Conservation (phyloP, 306 rosid species). For the Sophora flavescens region DNA sequence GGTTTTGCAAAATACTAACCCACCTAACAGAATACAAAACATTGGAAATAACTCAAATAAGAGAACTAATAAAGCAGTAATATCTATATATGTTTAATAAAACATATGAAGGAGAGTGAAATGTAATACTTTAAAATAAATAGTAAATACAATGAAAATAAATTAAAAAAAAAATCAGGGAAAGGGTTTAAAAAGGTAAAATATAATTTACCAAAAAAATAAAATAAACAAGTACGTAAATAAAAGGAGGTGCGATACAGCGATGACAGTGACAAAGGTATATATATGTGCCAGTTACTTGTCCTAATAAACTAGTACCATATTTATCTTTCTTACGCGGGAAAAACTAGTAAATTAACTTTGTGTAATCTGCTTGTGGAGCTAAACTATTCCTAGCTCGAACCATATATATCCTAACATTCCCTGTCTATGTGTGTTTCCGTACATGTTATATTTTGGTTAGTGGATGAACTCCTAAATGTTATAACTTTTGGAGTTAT, state of each 20-base stretch:
- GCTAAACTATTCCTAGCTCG: slow-evolving; percentile 24
- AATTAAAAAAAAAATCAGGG: not conserved
- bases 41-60: slow-evolving; percentile 29
- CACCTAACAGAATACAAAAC: not conserved
- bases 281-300: slow-evolving; percentile 21
- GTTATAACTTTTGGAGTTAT: slow-evolving; percentile 40
- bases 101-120: not conserved
- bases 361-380: slow-evolving; percentile 32
- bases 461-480: slow-evolving; percentile 31
- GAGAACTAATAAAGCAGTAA: not conserved
- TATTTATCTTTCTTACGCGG: slow-evolving; percentile 19
- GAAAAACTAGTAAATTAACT: slow-evolving; percentile 13
- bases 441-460: slow-evolving; percentile 35
- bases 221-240: not conserved
- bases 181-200: not conserved
- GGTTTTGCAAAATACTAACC: too few relatives aligned
- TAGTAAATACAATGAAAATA: not conserved
- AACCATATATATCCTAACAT: slow-evolving; percentile 38
- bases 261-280: slow-evolving; percentile 40
- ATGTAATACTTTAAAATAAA: not conserved
- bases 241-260: slow-evolving; percentile 51
- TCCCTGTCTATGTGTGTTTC: slow-evolving; percentile 40
- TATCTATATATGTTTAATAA: not conserved
- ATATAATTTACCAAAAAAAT: not conserved
- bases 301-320: slow-evolving; percentile 30